Evolutionary conservation across 1,284 basidiomycete species (phyloP), one percentile per base, ranked within the genome.

Genomic region (Sanghuangporus sanghuang): DNA sequence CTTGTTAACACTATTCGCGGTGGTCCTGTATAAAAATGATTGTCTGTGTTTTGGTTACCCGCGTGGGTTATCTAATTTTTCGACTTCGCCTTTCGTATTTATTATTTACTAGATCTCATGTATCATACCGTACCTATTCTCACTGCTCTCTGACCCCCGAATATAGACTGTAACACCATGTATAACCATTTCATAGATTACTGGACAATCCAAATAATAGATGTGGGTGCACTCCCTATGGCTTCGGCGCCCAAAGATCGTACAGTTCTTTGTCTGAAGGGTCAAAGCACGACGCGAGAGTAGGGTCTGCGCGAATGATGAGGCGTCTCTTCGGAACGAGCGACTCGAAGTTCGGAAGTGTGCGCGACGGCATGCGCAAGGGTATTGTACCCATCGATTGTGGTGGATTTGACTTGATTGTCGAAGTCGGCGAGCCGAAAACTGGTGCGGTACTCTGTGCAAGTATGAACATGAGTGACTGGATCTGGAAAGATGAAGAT

Each of bases 1-100:
- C 73, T 92, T 65, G 87, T 92, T 14, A 89, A 85, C 69, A 87
- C 89, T 69, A 88, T 92, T 64, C 85, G 87, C 64, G 81, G 82
- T 6, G 82, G 76, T 32, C 80, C 79, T 49, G 55, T 44, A 21
- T 21, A 18, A 36, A 8, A 7, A 8, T 12, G 32, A 36, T 14
- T 38, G 49, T 16, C 42, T 8, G 39, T 32, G n/a, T 35, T 1
- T 11, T 53, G 38, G 42, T 32, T 59, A 40, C 38, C 48, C 23
- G 27, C 32, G 18, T 57, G 44, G 16, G 44, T 14, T 11, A 46
- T 46, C 16, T 46, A 46, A 21, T n/a, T 46, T 11, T 42, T 42
- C n/a, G 27, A 48, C 23, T 46, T 36, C 18, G 35, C 48, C 9
- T 12, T 44, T 32, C 18, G 32, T 59, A 32, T 63, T 23, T 59